Evolutionary conservation across 176 grass and related monocot genomes (phyloP).

Genomic region (Phoenix roebelenii): DNA sequence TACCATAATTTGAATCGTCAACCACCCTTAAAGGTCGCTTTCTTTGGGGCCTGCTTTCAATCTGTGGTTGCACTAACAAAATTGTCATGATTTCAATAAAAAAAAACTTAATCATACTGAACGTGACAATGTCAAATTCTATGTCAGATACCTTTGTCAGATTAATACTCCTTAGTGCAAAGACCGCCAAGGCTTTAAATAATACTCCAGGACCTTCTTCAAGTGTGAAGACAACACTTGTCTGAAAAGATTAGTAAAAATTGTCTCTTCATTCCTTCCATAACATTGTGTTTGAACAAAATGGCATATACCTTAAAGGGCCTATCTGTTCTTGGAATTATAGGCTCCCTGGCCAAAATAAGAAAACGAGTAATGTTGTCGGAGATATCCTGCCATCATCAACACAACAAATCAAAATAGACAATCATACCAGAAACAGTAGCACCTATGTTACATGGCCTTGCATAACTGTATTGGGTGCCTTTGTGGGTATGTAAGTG

Average conservation of each 20-base stretch:
- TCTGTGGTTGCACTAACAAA: conserved; percentile 26
- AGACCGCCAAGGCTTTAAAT: conserved; percentile 41
- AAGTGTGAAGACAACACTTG: conserved; percentile 48
- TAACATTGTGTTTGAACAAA: neutral
- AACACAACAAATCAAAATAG: neutral
- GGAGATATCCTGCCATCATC: conserved; percentile 36
- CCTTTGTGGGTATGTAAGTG: too few species aligned
- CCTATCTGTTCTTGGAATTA: conserved; percentile 27
- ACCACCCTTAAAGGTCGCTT: conserved; percentile 38
- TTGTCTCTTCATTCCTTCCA: neutral
- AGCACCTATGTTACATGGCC: neutral
- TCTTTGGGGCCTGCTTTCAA: conserved; percentile 49
- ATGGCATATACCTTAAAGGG: conserved; percentile 37
- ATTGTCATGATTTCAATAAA: neutral
- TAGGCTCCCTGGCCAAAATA: conserved; percentile 35
- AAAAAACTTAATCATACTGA: neutral
- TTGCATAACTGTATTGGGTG: too few species aligned
- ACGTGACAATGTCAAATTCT: too few species aligned
- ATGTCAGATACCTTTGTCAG: conserved; percentile 38
- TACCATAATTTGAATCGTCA: conserved; percentile 35
- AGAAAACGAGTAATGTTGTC: conserved; percentile 44
- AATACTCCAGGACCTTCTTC: conserved; percentile 42
- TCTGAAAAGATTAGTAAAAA: conserved; percentile 21
- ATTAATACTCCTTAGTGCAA: conserved; percentile 44
- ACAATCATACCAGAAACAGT: neutral